Evolutionary conservation across 2,329 filamentous ascomycete genomes (phyloP).

Genomic region (Calonectria crousiana): DNA sequence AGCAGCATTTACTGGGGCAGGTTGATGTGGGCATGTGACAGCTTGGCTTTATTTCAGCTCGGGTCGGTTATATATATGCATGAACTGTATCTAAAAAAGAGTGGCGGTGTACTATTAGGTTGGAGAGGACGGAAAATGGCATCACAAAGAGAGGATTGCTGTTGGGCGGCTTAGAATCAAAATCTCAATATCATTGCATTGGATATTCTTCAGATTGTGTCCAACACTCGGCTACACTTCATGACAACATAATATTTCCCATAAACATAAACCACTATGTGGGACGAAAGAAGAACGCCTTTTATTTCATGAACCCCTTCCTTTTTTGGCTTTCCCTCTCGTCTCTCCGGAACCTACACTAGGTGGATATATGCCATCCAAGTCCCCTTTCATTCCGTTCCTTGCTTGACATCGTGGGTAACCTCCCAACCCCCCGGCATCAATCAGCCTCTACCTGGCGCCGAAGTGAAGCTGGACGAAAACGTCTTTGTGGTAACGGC

Average conservation of each 20-base stretch:
- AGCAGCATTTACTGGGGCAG: not conserved
- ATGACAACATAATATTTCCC: not conserved
- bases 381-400: not conserved
- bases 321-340: not conserved
- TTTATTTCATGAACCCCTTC: not conserved
- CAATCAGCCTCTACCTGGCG: constrained; percentile 61
- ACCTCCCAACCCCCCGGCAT: constrained; percentile 8
- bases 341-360: not conserved
- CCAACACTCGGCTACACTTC: not conserved
- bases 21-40: not conserved
- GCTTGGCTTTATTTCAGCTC: constrained; percentile 1
- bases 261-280: not conserved
- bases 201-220: not conserved
- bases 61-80: constrained; percentile 18
- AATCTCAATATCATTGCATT: constrained; percentile 28
- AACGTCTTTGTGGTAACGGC: constrained; percentile 64
- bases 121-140: not conserved
- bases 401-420: not conserved
- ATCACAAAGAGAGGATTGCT: not conserved
- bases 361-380: not conserved
- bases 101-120: constrained; percentile 22
- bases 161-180: not conserved
- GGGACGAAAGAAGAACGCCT: not conserved
- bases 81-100: constrained; percentile 19
- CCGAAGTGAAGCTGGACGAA: constrained; percentile 61